Evolutionary conservation across 1,284 basidiomycete species (phyloP), one percentile per base, ranked within the genome.

Genomic region (Rhodofomes roseus): DNA sequence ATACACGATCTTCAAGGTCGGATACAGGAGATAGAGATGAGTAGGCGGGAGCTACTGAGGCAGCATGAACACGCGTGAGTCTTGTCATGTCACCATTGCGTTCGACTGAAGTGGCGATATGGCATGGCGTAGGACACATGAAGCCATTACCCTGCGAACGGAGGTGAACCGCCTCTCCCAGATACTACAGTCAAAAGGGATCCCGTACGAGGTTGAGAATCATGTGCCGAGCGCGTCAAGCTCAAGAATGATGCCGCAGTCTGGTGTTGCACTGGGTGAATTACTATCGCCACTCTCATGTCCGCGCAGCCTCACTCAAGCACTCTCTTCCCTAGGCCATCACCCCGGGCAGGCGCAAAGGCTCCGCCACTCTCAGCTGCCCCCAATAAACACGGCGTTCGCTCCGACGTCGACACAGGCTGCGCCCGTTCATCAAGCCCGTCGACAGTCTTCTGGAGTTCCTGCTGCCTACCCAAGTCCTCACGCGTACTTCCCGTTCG

Each of bases 91-190:
- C 22, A 20, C 39, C 43, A 36, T 2, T 34, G 29, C 20, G 16
- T 7, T 22, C n/a, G 46, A 41, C 5, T 4, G 34, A 37, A 41
- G 20, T 37, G 18, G 51, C 31, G n/a, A 34, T 23, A n/a, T 29
- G 9, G 34, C 43, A 23, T n/a, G 9, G 27, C 20, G 39, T 23
- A 53, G 50, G 52, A 44, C 46, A 62, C 61, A 52, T 58, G 57
- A 62, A 63, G 46, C 66, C 5, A 43, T 53, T n/a, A 9, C 62
- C 11, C 55, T 67, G 27, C 62, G 66, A 23, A 60, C 63, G 54
- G 64, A 67, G 53, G 56, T 67, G 1, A 55, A 59, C 20, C 61
- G 64, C n/a, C 60, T 64, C 51, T 29, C 56, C 16, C 53, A 54
- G 6, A 41, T 54, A 8, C 50, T 34, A 20, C n/a, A 34, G 29